A percentile compares a stretch with the other conserved stretches of the same genome.
Evolutionary conservation across 73 alveolate genomes (phyloP).

Genomic region (Chromera velia): DNA sequence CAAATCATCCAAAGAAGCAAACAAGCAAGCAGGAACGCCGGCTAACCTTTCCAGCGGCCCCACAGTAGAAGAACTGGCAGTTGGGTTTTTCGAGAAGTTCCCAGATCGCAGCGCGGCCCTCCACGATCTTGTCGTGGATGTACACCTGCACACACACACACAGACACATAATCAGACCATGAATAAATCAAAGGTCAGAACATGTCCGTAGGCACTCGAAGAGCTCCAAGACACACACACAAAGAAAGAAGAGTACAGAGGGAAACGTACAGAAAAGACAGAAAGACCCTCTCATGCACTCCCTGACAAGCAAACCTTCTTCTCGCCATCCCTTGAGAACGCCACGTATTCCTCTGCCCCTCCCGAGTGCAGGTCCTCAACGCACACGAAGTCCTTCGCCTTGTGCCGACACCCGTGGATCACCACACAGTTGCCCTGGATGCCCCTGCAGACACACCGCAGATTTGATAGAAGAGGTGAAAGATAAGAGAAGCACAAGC

Average conservation of each 20-base stretch:
- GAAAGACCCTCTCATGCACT: background rate
- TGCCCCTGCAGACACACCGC: background rate
- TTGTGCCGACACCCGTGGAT: background rate
- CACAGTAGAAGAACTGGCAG: background rate
- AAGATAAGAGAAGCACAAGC: too few species aligned
- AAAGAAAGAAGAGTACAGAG: too few species aligned
- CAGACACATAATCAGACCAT: background rate
- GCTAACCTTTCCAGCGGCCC: background rate
- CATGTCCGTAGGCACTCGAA: too few species aligned
- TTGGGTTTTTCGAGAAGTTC: background rate
- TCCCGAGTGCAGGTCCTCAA: background rate
- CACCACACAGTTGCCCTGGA: background rate
- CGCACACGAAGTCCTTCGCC: background rate
- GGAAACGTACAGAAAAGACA: background rate
- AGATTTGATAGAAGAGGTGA: background rate
- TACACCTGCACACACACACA: background rate
- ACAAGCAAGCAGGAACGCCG: background rate
- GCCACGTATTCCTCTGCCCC: background rate
- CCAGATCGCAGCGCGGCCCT: background rate
- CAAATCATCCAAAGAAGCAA: too few species aligned
- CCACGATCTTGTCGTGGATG: background rate
- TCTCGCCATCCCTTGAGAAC: background rate
- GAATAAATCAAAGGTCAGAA: too few species aligned
- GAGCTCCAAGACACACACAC: too few species aligned
- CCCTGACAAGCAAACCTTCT: background rate